Evolutionary conservation across 805 yeast species (phyloP), one percentile per base, ranked within the genome.

Genomic region (Ogataea pignaliae): DNA sequence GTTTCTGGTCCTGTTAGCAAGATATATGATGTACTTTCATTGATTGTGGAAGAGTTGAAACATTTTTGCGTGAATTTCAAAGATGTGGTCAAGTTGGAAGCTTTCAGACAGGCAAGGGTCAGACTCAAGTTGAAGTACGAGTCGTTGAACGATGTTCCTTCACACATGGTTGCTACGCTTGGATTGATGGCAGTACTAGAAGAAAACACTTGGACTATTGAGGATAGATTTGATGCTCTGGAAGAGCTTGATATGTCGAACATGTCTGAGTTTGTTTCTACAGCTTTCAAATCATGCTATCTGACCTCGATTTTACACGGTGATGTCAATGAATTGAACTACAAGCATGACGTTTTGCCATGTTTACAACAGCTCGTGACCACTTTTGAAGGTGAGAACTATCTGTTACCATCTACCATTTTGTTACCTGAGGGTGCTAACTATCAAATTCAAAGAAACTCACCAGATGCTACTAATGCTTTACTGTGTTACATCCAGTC

Each of bases 401-500:
- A 38, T 36, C 34, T 13, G 7, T 50, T 48, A 11, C 72, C 77
- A 8, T 58, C 71, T 1, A 72, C 83, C 0, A 56, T 69, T 30
- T 26, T 57, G 3, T 51, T 78, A 10, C 61, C 64, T 0, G 55
- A 59, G 0, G 75, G 75, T 0, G 52, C 60, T 1, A 67, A 70
- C 36, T 72, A 57, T 40, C 54, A 46, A 15, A 58, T 68, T 35
- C 60, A 61, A 16, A 59, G 67, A 13, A 37, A 49, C 1, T 68
- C 76, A 0, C 67, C 72, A 13, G 86, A 81, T 53, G 78, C 76
- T 8, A 72, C 77, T 36, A 77, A 71, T 47, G 67, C 81, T 2
- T 64, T 81, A 1, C 71, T 71, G 2, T 71, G 70, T 49, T 83
- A 75, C 53, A 56, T 81, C 14, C 88, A 84, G 59, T 68, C 81